A percentile compares a stretch with the other conserved stretches of the same genome.
These are phyloP conservation scores for Boletus reticuloceps DNA, from an alignment of 768 basidiomycete species.

Conservation along the genomic window DNA sequence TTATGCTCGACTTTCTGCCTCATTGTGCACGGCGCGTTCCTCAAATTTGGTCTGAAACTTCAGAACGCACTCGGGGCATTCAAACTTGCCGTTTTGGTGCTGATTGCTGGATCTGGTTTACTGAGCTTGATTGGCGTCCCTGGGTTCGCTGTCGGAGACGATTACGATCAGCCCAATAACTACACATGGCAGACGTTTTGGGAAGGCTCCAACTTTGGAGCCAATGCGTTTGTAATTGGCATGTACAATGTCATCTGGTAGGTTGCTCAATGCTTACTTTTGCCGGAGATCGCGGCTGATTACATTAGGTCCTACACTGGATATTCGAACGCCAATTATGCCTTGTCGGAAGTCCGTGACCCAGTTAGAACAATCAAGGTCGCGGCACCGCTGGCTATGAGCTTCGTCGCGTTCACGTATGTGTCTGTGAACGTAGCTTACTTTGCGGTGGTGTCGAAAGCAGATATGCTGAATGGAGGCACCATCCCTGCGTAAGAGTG, in stretches of 20 bases:
- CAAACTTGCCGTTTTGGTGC: slow-evolving; percentile 55
- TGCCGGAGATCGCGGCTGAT: not conserved
- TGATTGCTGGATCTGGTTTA: slow-evolving; percentile 54
- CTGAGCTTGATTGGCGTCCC: slow-evolving; percentile 47
- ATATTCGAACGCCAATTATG: slow-evolving; percentile 74
- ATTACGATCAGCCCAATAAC: slow-evolving; percentile 53
- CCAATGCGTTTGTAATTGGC: slow-evolving; percentile 61
- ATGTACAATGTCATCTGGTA: slow-evolving; percentile 74
- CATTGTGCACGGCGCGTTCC: slow-evolving; percentile 52
- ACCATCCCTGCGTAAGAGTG: slow-evolving; percentile 63
- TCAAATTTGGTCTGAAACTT: slow-evolving; percentile 55
- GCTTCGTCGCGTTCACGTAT: slow-evolving; percentile 57
- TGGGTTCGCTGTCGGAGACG: slow-evolving; percentile 49
- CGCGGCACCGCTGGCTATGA: slow-evolving; percentile 66
- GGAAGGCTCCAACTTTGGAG: slow-evolving; percentile 55
- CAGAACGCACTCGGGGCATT: slow-evolving; percentile 63
- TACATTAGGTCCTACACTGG: slow-evolving; percentile 62
- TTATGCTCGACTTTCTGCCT: slow-evolving; percentile 55
- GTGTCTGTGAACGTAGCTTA: slow-evolving; percentile 69
- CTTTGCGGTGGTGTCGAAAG: slow-evolving; percentile 69
- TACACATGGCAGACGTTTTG: slow-evolving; percentile 60
- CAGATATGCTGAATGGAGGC: slow-evolving; percentile 62
- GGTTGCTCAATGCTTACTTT: not conserved
- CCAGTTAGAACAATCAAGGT: slow-evolving; percentile 69
- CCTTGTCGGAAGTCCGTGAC: slow-evolving; percentile 65